Percentiles rank a stretch among this genome's conserved stretches.
These are phyloP conservation scores for Sorghum bicolor DNA, from an alignment of 176 grass and related monocot species.

Conservation along the genomic window Sorghum_bicolor_NCBIv3 NC_012878.2:57210501-57211000, in stretches of 20 bases:
- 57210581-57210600: background rate
- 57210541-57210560: background rate
- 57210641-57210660: no score
- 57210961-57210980: background rate
- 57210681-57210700: no score
- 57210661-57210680: no score
- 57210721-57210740: no score
- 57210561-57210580: background rate
- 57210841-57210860: constrained; percentile 2
- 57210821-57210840: background rate
- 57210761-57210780: no score
- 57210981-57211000: background rate
- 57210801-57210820: background rate
- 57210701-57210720: no score
- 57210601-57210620: background rate
- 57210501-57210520: background rate
- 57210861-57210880: background rate
- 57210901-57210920: background rate
- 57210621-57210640: background rate
- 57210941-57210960: background rate
- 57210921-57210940: background rate
- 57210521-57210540: background rate
- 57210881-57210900: no score
- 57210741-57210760: no score
- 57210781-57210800: background rate